Percentiles rank a stretch among this genome's conserved stretches.
Conservation (phyloP, 352 stramenopile genomes). For the Nothophytophthora sp. region DNA sequence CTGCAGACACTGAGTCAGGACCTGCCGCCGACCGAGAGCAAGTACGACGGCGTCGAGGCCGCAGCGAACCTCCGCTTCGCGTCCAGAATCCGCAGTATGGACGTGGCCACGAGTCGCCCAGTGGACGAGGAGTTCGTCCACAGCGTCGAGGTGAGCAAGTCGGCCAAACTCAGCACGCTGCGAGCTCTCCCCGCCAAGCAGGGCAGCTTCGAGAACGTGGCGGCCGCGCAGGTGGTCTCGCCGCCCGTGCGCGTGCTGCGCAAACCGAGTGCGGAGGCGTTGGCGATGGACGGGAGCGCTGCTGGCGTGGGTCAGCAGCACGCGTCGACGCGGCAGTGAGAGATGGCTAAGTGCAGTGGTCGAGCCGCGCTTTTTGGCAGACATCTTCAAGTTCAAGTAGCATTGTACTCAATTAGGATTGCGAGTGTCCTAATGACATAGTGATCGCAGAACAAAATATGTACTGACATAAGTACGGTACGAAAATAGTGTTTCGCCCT, state of each 20-base stretch:
- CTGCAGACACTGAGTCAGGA: background rate
- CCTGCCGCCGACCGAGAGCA: background rate
- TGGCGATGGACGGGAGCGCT: background rate
- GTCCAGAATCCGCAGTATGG: slow-evolving; percentile 14
- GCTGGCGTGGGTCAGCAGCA: no score
- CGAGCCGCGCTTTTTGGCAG: no score
- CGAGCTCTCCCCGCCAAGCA: slow-evolving; percentile 2
- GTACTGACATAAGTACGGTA: no score
- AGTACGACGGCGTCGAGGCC: background rate
- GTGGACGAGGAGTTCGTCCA: slow-evolving; percentile 4
- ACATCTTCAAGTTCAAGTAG: no score
- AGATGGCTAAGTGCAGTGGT: no score
- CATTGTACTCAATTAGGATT: no score
- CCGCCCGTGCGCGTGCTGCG: slow-evolving; percentile 19
- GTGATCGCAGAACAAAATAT: no score
- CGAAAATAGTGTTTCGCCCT: no score
- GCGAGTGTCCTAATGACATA: no score
- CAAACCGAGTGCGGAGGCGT: slow-evolving; percentile 14
- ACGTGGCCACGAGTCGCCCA: slow-evolving; percentile 2
- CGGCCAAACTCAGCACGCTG: slow-evolving; percentile 19
- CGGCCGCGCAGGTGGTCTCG: background rate
- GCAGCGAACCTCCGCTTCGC: slow-evolving; percentile 4
- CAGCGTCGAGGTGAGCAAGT: slow-evolving; percentile 8
- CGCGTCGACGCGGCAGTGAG: no score
- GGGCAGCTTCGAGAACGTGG: slow-evolving; percentile 1